Base-by-base conservation (phyloP, 2,329 filamentous ascomycete species). In the Aspergillus calidoustus region DNA sequence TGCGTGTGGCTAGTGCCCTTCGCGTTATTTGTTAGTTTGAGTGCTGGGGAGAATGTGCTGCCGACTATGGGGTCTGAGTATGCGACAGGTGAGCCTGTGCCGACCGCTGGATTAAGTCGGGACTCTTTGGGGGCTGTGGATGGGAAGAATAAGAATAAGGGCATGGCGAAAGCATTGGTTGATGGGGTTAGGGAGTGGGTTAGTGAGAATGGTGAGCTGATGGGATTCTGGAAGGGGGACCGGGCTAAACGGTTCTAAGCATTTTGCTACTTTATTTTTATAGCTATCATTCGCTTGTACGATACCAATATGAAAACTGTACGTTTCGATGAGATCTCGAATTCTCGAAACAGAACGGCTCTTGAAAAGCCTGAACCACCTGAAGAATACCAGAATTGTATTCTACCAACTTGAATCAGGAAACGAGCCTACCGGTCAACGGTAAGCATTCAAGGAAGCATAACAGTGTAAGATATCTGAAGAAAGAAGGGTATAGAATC, bases 1-100 rank as follows among this genome's bases (percentile, higher is more conserved):
- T 97, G 93, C 71, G 93, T 99, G 0, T 99, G 95, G 95, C 84
- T 99, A 1, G 91, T 98, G 0, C 95, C 95, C 0, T 99, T 99
- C 74, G 89, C 93, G 17, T 84, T 99, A 15, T 99, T 99, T 73
- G 94, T 99, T 54, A 96, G 91, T 71, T 79, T 99, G 47, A 96
- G 92, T 19, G 95, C 95, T 0, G 92, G 93, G 58, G 95, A 99
- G 74, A 98, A 98, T 73, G 92, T 98, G 3, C 80, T 99, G 55
- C 95, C 95, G 0, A 96, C 89, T 7, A 97, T 97, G 86, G 92
- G 92, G 13, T 92, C 87, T 52, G 90, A 93, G 66, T 88, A 88
- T 72, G 85, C 84, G 19, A 88, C 86, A 0, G 86, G 86, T 6
- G 82, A 83, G 15, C 71, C 67, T 63, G 64, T 60, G 44, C 51